A percentile compares a stretch with the other conserved stretches of the same genome.
Conservation (phyloP, 2,329 filamentous ascomycete genomes). For the Trichophyton rubrum region DNA sequence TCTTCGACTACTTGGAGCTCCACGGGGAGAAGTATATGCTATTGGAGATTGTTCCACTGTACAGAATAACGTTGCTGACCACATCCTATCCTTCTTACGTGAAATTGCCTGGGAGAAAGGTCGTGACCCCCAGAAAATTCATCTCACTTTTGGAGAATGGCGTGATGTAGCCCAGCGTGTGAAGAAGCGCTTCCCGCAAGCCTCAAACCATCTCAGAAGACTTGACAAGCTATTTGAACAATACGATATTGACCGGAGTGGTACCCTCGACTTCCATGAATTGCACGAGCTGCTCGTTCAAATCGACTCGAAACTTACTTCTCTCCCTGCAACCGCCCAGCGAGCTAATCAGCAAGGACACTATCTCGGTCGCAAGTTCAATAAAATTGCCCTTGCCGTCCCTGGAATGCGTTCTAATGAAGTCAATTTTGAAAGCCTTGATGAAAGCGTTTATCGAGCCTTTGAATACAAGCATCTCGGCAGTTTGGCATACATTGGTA, state of each 20-base stretch:
- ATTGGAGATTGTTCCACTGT: slow-evolving; percentile 94
- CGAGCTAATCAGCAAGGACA: slow-evolving; percentile 90
- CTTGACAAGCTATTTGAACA: slow-evolving; percentile 82
- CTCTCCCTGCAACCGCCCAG: slow-evolving; percentile 86
- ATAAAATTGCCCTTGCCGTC: slow-evolving; percentile 68
- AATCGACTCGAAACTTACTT: slow-evolving; percentile 91
- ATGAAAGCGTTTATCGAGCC: slow-evolving; percentile 82
- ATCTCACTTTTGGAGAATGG: slow-evolving; percentile 83
- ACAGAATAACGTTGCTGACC: slow-evolving; percentile 90
- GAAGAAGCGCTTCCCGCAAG: slow-evolving; percentile 81
- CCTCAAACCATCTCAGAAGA: slow-evolving; percentile 70
- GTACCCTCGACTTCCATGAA: slow-evolving; percentile 88
- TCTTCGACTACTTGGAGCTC: slow-evolving; percentile 75
- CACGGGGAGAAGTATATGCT: slow-evolving; percentile 87
- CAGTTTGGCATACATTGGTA: slow-evolving; percentile 86
- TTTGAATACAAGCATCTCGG: slow-evolving; percentile 92
- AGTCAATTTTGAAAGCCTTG: slow-evolving; percentile 75
- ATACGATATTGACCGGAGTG: slow-evolving; percentile 86
- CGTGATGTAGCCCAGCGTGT: slow-evolving; percentile 70
- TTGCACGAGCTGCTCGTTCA: slow-evolving; percentile 75
- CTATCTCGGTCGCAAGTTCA: slow-evolving; percentile 88
- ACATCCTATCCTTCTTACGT: slow-evolving; percentile 80
- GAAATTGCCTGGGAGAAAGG: slow-evolving; percentile 84
- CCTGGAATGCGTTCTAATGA: slow-evolving; percentile 68
- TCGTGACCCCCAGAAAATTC: slow-evolving; percentile 75